phyloP scores from a whole-genome alignment of 2,329 filamentous ascomycete species.

The Trichothecium sympodiale region DNA sequence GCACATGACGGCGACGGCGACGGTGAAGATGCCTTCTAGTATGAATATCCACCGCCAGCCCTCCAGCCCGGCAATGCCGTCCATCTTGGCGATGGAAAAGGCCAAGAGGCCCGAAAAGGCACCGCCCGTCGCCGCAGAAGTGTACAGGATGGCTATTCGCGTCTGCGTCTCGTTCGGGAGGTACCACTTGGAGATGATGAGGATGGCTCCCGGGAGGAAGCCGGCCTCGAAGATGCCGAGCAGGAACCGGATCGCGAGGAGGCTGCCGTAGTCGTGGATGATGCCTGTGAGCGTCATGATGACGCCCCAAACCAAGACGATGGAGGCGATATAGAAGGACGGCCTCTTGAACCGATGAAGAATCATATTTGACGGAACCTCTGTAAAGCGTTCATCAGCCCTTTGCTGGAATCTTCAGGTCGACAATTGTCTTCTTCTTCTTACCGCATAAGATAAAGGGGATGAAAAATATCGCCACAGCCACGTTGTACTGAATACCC shows the following conservation, averaged over 20 bases:
- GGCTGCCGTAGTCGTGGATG: conserved; percentile 25
- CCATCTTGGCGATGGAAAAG: conserved; percentile 31
- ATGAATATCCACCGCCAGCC: conserved; percentile 45
- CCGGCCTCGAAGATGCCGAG: conserved; percentile 26
- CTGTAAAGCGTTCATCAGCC: too few relatives aligned
- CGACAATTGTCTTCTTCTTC: conserved; percentile 13
- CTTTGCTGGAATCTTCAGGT: conserved; percentile 17
- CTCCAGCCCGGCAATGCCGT: conserved; percentile 27
- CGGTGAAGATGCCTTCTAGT: conserved; percentile 34
- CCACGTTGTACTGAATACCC: conserved; percentile 33
- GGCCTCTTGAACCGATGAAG: conserved; percentile 25
- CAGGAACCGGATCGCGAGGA: conserved; percentile 28
- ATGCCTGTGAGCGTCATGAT: conserved; percentile 25
- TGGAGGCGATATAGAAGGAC: conserved; percentile 25
- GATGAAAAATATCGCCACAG: conserved; percentile 18
- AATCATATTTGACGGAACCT: conserved; percentile 25
- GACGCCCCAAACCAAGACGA: conserved; percentile 23
- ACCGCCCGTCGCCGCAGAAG: conserved; percentile 23
- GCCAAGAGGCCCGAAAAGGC: conserved; percentile 35
- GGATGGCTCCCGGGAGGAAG: conserved; percentile 18
- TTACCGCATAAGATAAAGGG: conserved; percentile 39
- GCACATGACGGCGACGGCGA: conserved; percentile 24
- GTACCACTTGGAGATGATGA: conserved; percentile 22
- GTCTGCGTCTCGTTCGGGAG: conserved; percentile 17
- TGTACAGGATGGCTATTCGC: conserved; percentile 23